Percentiles rank a stretch among this genome's conserved stretches.
These are phyloP conservation scores for Smittium culicis DNA, from an alignment of 371 early-diverging fungal genomes.

Conservation along the genomic window DNA sequence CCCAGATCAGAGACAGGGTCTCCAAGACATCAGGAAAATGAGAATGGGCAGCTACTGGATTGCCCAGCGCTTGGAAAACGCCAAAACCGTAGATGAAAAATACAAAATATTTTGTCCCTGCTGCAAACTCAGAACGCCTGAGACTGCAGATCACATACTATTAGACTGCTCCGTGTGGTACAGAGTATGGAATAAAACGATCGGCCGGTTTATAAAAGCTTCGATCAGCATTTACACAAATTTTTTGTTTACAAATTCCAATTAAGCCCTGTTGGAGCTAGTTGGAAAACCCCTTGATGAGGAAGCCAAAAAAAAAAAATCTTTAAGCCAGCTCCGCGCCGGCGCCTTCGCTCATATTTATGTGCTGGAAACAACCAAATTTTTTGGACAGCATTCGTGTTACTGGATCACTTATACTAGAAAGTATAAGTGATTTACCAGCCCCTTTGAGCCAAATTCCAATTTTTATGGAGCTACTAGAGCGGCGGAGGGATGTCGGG, in stretches of 20 bases:
- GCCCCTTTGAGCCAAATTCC: conserved; percentile 5
- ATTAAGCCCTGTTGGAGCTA: background rate
- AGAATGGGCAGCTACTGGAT: conserved; percentile 5
- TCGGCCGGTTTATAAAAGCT: background rate
- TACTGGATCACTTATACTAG: background rate
- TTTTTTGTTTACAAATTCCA: too few relatives aligned
- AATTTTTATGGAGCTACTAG: background rate
- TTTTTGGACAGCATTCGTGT: conserved; percentile 7
- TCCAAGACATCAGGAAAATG: conserved; percentile 1
- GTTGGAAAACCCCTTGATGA: conserved; percentile 1
- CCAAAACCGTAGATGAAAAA: background rate
- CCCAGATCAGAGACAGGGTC: background rate
- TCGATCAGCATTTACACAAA: background rate
- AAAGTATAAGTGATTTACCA: background rate
- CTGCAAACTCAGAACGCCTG: background rate
- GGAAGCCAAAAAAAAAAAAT: background rate
- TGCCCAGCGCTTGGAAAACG: background rate
- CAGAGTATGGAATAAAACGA: background rate
- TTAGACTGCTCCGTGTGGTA: background rate
- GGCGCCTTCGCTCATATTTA: background rate
- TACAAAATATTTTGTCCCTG: background rate
- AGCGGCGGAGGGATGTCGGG: conserved; percentile 5
- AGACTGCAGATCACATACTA: background rate
- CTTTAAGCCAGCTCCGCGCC: background rate
- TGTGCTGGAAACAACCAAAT: background rate